phyloP scores from a whole-genome alignment of 2,329 filamentous ascomycete genomes.

The Penicillium aurantiogriseum region DNA sequence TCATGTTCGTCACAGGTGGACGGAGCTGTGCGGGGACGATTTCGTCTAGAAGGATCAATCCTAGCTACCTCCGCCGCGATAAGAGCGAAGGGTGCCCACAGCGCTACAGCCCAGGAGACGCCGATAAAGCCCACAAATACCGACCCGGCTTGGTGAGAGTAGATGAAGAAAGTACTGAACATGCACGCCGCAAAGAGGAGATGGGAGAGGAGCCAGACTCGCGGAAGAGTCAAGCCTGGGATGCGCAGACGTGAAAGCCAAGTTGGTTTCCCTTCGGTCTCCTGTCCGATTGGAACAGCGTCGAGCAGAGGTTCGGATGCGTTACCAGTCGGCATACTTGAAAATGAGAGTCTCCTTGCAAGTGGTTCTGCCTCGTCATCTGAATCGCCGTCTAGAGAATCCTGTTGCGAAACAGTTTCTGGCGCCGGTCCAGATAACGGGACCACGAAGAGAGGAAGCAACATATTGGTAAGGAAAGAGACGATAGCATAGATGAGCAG shows the following conservation, averaged over 20 bases:
- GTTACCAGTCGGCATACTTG: slow-evolving; percentile 32
- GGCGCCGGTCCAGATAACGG: slow-evolving; percentile 62
- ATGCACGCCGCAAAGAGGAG: slow-evolving; percentile 80
- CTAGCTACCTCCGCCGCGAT: slow-evolving; percentile 90
- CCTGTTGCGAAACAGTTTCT: slow-evolving; percentile 1
- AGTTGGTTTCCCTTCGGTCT: slow-evolving; percentile 22
- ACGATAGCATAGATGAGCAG: slow-evolving; percentile 84
- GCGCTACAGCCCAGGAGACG: slow-evolving; percentile 85
- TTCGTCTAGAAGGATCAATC: slow-evolving; percentile 66
- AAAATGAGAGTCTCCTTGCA: slow-evolving; percentile 32
- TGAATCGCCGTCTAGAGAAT: slow-evolving; percentile 3
- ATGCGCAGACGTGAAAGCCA: slow-evolving; percentile 67
- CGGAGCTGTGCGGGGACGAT: slow-evolving; percentile 40
- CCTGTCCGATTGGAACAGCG: slow-evolving; percentile 9
- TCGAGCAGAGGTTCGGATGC: slow-evolving; percentile 34
- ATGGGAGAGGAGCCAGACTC: slow-evolving; percentile 82
- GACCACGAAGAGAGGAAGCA: slow-evolving; percentile 81
- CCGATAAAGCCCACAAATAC: slow-evolving; percentile 77
- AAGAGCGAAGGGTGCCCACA: slow-evolving; percentile 94
- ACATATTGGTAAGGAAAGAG: slow-evolving; percentile 75
- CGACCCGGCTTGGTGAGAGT: slow-evolving; percentile 68
- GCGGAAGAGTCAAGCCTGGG: slow-evolving; percentile 78
- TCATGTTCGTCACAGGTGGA: neutral
- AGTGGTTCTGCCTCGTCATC: slow-evolving; percentile 21
- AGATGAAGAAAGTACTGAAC: slow-evolving; percentile 78